phyloP scores from a whole-genome alignment of 2,329 filamentous ascomycete species.

The Fusarium goolgardi region DNA sequence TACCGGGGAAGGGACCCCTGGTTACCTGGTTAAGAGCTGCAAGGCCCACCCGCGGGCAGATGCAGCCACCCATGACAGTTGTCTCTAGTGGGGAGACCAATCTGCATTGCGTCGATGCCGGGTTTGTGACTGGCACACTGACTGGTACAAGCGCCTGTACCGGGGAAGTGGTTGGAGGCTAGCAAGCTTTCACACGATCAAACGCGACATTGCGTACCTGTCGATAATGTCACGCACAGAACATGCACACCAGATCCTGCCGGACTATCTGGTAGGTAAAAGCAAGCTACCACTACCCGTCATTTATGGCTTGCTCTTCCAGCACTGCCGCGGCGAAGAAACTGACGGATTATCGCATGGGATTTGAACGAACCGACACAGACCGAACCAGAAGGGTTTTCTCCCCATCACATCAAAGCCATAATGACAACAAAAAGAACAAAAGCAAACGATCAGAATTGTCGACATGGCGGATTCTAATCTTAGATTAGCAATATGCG shows the following conservation, averaged over 20 bases:
- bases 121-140: conserved; percentile 26
- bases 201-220: conserved; percentile 41
- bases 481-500: conserved; percentile 27
- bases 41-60: conserved; percentile 45
- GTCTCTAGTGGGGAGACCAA: conserved; percentile 38
- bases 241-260: conserved; percentile 35
- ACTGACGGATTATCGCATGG: conserved; percentile 3
- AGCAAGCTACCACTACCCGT: conserved; percentile 9
- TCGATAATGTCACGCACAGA: conserved; percentile 39
- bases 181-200: conserved; percentile 41
- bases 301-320: conserved; percentile 17
- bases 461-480: conserved; percentile 11
- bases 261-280: conserved; percentile 29
- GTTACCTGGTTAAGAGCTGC: conserved; percentile 39
- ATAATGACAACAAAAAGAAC: neutral
- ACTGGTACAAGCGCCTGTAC: conserved; percentile 44
- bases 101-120: conserved; percentile 39
- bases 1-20: conserved; percentile 43
- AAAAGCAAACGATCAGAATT: conserved; percentile 28
- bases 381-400: neutral
- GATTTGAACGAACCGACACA: neutral
- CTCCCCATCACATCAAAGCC: neutral
- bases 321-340: conserved; percentile 40
- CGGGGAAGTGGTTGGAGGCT: conserved; percentile 43
- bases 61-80: conserved; percentile 44